These are phyloP conservation scores for Talaromyces atroroseus DNA, from an alignment of 2,329 filamentous ascomycete genomes.

Conservation along the genomic window DNA sequence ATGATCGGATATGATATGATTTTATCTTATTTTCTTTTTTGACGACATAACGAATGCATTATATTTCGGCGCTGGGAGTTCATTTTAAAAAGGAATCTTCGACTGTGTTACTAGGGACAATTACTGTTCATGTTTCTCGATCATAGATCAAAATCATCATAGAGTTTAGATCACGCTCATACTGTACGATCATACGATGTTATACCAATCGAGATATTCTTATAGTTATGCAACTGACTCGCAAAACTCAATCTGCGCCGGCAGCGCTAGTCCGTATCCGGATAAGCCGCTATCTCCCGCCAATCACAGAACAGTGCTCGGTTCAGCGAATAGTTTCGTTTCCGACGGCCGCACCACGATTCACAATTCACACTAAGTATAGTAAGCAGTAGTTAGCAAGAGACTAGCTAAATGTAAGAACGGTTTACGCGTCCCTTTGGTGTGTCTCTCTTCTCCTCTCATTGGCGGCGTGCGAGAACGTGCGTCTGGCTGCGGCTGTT, in stretches of 20 bases:
- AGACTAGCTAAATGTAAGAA: too few relatives aligned
- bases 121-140: too few relatives aligned
- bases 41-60: neutral
- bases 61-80: neutral
- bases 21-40: neutral
- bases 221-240: neutral
- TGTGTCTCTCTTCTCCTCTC: neutral
- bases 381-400: neutral
- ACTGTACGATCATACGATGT: neutral
- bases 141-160: too few relatives aligned
- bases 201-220: neutral
- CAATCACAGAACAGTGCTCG: neutral
- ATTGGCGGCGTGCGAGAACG: neutral
- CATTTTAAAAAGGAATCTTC: too few relatives aligned
- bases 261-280: neutral
- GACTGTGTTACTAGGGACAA: neutral
- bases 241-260: neutral
- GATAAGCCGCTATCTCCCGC: neutral
- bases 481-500: neutral
- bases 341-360: too few relatives aligned
- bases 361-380: too few relatives aligned
- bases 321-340: too few relatives aligned
- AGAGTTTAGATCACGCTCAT: too few relatives aligned
- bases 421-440: neutral
- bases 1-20: slow-evolving; percentile 39